Conservation (phyloP, 257 asterid genomes). For the Solanum chiquidenum region DNA sequence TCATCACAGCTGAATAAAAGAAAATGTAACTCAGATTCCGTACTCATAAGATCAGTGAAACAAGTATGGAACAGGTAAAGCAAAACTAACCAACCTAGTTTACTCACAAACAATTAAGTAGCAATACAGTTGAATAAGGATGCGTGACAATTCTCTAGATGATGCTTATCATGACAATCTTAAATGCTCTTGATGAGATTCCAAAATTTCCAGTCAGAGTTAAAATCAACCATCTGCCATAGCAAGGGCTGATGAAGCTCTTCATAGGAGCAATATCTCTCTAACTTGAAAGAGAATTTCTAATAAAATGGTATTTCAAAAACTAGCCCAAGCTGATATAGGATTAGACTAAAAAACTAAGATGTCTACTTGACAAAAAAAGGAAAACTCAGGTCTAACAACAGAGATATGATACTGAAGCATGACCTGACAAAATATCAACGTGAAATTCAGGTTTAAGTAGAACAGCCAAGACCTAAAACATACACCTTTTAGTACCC, state of each 20-base stretch:
- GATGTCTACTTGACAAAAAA: background rate
- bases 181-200: background rate
- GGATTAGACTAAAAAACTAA: background rate
- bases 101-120: background rate
- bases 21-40: background rate
- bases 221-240: background rate
- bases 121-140: background rate
- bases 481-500: background rate
- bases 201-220: background rate
- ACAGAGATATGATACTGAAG: background rate
- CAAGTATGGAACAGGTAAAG: background rate
- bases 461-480: background rate
- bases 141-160: background rate
- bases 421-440: background rate
- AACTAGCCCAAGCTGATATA: background rate
- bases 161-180: background rate
- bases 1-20: slow-evolving; percentile 57
- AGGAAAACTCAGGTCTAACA: background rate
- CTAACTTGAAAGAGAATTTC: background rate
- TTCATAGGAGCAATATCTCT: background rate
- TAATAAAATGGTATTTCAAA: background rate
- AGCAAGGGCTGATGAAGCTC: background rate
- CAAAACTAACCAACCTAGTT: background rate
- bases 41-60: background rate
- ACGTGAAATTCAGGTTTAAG: background rate